These are phyloP conservation scores for Heracleum sosnowskyi DNA, from an alignment of 129 eudicot genomes.

Conservation along the genomic window DNA sequence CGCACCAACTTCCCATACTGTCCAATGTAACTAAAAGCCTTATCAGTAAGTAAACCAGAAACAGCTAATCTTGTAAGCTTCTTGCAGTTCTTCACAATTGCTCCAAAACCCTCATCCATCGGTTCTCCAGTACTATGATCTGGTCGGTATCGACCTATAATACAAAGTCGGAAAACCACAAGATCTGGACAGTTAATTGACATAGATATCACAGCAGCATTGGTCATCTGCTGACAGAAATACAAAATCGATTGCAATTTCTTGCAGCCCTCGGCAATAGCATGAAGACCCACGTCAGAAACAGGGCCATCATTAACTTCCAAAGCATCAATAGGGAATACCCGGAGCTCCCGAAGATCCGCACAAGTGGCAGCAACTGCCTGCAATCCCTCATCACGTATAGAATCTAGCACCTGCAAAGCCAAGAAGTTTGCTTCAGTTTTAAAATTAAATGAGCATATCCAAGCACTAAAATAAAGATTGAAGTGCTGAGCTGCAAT, in stretches of 20 bases:
- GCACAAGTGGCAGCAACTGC: constrained; percentile 65
- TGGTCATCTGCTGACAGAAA: constrained; percentile 73
- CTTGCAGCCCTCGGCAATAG: constrained; percentile 65
- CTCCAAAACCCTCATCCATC: constrained; percentile 84
- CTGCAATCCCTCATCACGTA: constrained; percentile 71
- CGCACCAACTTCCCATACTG: constrained; percentile 53
- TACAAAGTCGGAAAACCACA: constrained; percentile 65
- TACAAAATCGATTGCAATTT: constrained; percentile 56
- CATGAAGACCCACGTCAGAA: constrained; percentile 66
- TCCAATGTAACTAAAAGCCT: constrained; percentile 61
- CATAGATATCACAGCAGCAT: constrained; percentile 67
- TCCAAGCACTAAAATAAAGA: not conserved
- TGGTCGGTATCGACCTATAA: constrained; percentile 44
- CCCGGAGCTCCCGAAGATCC: constrained; percentile 75
- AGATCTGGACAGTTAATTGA: constrained; percentile 71
- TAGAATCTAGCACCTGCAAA: constrained; percentile 60
- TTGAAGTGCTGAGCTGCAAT: not conserved
- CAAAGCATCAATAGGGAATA: constrained; percentile 44
- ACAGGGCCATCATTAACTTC: constrained; percentile 56
- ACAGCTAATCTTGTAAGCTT: constrained; percentile 66
- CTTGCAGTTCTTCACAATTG: constrained; percentile 72
- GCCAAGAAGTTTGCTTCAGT: not conserved
- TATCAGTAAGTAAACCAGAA: constrained; percentile 60
- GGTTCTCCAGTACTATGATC: constrained; percentile 55
- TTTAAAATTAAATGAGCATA: not conserved